Percentiles rank a stretch among this genome's conserved stretches.
Evolutionary conservation across 2,329 filamentous ascomycete species (phyloP).

Genomic region (Cadophora gregata): DNA sequence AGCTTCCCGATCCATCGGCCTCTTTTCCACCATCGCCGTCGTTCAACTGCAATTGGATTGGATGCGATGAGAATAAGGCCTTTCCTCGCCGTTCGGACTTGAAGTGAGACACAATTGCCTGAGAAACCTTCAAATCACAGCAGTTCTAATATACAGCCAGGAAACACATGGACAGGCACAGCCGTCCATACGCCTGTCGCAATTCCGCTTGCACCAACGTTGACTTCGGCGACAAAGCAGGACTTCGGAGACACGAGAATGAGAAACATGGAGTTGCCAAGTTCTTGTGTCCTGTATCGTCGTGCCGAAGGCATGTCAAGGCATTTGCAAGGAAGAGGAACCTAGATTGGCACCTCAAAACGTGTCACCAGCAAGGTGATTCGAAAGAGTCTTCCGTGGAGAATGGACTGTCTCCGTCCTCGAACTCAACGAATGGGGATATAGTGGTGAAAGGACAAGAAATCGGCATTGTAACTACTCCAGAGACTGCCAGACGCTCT

Average conservation of each 20-base stretch:
- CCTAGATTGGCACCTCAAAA: background rate
- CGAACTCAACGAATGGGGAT: no score
- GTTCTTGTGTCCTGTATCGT: background rate
- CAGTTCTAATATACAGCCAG: background rate
- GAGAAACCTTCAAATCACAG: background rate
- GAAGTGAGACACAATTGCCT: background rate
- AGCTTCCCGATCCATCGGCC: no score
- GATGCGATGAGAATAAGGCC: background rate
- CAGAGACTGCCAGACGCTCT: background rate
- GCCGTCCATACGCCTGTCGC: constrained; percentile 1
- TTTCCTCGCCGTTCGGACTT: background rate
- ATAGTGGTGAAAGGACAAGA: no score
- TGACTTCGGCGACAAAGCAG: constrained; percentile 5
- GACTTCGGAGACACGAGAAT: constrained; percentile 4
- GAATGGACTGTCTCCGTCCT: background rate
- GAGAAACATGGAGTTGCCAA: background rate
- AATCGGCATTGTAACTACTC: no score
- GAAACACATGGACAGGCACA: constrained; percentile 13
- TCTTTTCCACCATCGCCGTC: no score
- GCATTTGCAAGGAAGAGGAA: constrained; percentile 10
- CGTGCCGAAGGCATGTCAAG: background rate
- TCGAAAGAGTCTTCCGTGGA: background rate
- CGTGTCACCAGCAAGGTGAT: background rate
- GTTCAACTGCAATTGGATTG: background rate
- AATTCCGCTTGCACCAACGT: background rate